Evolutionary conservation across 2,329 filamentous ascomycete species (phyloP).

Genomic region (Hansfordia pulvinata): DNA sequence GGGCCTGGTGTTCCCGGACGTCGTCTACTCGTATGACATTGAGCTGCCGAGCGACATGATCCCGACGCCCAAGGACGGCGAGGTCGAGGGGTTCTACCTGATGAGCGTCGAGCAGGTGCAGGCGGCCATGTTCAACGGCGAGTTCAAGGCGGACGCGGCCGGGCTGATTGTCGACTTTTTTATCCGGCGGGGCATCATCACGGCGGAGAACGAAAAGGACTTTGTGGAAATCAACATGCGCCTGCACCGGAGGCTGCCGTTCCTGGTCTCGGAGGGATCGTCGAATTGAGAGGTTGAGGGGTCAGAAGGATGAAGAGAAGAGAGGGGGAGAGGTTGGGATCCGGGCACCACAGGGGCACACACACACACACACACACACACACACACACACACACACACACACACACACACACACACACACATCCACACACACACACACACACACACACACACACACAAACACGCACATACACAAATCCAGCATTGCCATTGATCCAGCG

Average conservation of each 20-base stretch:
- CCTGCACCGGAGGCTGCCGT: constrained; percentile 29
- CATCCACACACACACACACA: no score
- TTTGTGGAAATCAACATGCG: constrained; percentile 52
- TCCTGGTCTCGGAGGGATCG: no score
- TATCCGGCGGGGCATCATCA: constrained; percentile 62
- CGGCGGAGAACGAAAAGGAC: constrained; percentile 55
- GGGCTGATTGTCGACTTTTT: constrained; percentile 72
- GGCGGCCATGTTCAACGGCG: constrained; percentile 44
- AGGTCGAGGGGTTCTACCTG: constrained; percentile 64
- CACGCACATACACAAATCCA: no score
- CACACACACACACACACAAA: no score
- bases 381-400: no score
- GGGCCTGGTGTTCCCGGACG: constrained; percentile 23
- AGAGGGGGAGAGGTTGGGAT: no score
- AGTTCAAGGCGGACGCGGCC: constrained; percentile 80
- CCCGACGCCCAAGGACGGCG: constrained; percentile 58
- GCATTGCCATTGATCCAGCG: no score
- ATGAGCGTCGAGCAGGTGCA: constrained; percentile 48
- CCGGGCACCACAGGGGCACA: no score
- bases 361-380: no score
- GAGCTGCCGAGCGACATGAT: constrained; percentile 44
- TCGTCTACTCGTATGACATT: constrained; percentile 62
- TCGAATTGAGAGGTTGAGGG: no score
- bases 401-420: no score
- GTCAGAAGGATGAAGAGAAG: no score